These are phyloP conservation scores for Gossypium turneri DNA, from an alignment of 345 rosid genomes.

Conservation along the genomic window DNA sequence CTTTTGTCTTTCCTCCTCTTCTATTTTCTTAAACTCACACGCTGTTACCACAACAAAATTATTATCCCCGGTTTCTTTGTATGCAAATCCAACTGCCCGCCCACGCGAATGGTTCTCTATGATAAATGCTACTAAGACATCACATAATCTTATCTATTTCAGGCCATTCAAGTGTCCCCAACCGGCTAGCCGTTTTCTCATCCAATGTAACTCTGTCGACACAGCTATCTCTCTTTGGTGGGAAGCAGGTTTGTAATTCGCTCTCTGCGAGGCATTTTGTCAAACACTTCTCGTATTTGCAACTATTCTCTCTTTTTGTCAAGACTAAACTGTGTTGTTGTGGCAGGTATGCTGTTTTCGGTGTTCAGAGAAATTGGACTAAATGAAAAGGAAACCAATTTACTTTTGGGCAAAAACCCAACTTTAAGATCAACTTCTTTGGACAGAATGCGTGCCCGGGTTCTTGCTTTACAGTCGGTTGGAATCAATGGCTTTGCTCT, in stretches of 20 bases:
- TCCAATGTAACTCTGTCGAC: slow-evolving; percentile 29
- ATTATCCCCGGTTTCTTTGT: neutral
- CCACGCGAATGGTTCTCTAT: slow-evolving; percentile 17
- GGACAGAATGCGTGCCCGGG: slow-evolving; percentile 33
- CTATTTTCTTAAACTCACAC: slow-evolving; percentile 18
- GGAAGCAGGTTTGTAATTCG: slow-evolving; percentile 31
- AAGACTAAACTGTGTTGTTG: neutral
- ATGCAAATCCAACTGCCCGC: slow-evolving; percentile 4
- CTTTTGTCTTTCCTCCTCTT: slow-evolving; percentile 22
- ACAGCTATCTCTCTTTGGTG: slow-evolving; percentile 1
- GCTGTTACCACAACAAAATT: slow-evolving; percentile 12
- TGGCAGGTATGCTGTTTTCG: slow-evolving; percentile 40
- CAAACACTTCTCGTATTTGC: slow-evolving; percentile 24
- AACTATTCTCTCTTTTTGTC: neutral
- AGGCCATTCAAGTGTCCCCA: slow-evolving; percentile 21
- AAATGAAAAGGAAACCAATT: slow-evolving; percentile 34
- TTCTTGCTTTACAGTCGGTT: slow-evolving; percentile 43
- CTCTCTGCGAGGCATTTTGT: slow-evolving; percentile 24
- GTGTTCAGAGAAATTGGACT: slow-evolving; percentile 42
- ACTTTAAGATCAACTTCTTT: slow-evolving; percentile 31
- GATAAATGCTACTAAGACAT: slow-evolving; percentile 10
- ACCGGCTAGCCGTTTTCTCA: slow-evolving; percentile 6
- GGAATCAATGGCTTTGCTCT: slow-evolving; percentile 47
- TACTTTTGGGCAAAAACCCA: slow-evolving; percentile 37
- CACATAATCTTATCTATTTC: slow-evolving; percentile 20